Percentiles rank a stretch among this genome's conserved stretches.
Conservation (phyloP, 176 grass and related monocot species). For the Melocanna baccifera region DNA sequence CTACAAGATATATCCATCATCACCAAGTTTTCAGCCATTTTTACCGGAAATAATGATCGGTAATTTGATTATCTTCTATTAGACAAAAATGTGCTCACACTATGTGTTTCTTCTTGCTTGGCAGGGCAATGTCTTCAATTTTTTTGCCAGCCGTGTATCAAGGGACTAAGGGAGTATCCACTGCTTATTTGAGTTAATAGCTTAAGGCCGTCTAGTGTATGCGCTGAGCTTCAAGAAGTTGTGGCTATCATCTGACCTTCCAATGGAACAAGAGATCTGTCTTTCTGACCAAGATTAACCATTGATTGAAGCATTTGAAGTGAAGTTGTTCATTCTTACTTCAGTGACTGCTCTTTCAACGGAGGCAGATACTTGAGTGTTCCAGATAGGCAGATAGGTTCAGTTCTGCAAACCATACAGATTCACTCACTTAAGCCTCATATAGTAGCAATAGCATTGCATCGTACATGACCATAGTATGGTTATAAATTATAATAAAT, state of each 20-base stretch:
- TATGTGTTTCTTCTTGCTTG: not conserved
- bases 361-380: not conserved
- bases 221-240: not conserved
- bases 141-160: conserved; percentile 4
- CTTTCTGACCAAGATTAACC: conserved; percentile 28
- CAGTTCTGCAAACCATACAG: conserved; percentile 5
- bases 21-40: not conserved
- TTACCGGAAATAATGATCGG: not conserved
- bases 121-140: conserved; percentile 7
- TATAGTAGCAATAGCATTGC: not conserved
- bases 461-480: conserved; percentile 15
- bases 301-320: conserved; percentile 27
- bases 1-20: not conserved
- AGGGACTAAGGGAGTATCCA: not conserved
- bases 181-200: not conserved
- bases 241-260: conserved; percentile 9
- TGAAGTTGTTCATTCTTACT: conserved; percentile 18
- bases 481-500: not conserved
- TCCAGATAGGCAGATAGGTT: conserved; percentile 6
- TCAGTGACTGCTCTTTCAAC: conserved; percentile 12
- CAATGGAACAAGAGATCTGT: conserved; percentile 20
- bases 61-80: not conserved
- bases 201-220: conserved; percentile 1
- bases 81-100: not conserved
- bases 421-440: not conserved